Percentiles rank a stretch among this genome's conserved stretches.
These are phyloP conservation scores for Termitomyces sp. DNA, from an alignment of 768 basidiomycete genomes.

Conservation along the genomic window DNA sequence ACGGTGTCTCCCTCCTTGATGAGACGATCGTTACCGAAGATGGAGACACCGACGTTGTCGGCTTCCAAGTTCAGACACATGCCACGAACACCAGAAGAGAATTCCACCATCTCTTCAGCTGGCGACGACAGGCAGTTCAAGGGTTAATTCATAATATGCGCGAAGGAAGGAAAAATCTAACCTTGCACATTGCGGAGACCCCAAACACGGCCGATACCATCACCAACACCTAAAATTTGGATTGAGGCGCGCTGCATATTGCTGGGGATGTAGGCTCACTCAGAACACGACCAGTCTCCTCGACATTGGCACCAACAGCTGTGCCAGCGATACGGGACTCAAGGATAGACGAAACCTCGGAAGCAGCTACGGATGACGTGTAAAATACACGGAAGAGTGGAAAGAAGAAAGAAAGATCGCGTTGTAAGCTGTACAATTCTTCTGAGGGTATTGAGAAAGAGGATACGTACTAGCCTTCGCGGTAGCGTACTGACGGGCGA, in stretches of 20 bases:
- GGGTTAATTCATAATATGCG: background rate
- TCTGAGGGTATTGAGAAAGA: slow-evolving; percentile 3
- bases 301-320: slow-evolving; percentile 87
- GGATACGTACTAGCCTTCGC: slow-evolving; percentile 86
- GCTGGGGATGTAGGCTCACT: slow-evolving; percentile 50
- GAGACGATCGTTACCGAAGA: slow-evolving; percentile 96
- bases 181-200: slow-evolving; percentile 98
- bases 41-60: slow-evolving; percentile 99
- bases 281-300: slow-evolving; percentile 98
- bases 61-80: slow-evolving; percentile 99
- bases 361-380: slow-evolving; percentile 71
- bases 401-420: slow-evolving; percentile 19
- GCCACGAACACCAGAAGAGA: slow-evolving; percentile 99
- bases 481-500: slow-evolving; percentile 88
- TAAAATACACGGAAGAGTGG: slow-evolving; percentile 17
- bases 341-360: slow-evolving; percentile 98
- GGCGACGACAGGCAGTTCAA: slow-evolving; percentile 18
- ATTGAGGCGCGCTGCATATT: slow-evolving; percentile 15
- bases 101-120: slow-evolving; percentile 99
- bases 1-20: slow-evolving; percentile 99
- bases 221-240: slow-evolving; percentile 79
- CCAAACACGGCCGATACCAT: slow-evolving; percentile 99
- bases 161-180: slow-evolving; percentile 22
- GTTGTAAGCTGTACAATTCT: slow-evolving; percentile 16
- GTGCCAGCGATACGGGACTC: slow-evolving; percentile 97